These are phyloP conservation scores for Taphrina deformans DNA, from an alignment of 1,139 yeast species.

Conservation along the genomic window DNA sequence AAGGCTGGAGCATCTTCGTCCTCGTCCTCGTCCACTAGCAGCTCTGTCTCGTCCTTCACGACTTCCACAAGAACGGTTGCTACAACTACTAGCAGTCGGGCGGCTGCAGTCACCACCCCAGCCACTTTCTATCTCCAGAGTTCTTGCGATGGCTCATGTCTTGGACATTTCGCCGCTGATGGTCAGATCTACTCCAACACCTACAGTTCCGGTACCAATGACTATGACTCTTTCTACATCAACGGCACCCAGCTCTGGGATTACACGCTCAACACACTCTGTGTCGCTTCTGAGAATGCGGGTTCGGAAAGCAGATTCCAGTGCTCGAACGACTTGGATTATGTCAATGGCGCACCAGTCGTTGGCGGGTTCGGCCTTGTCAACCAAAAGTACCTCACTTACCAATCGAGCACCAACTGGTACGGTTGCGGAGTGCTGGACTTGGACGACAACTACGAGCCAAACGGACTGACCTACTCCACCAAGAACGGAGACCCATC, in stretches of 20 bases:
- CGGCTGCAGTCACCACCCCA: neutral
- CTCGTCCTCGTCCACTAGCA: neutral
- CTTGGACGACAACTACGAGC: conserved; percentile 10
- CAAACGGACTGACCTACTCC: conserved; percentile 5
- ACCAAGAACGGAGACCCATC: neutral
- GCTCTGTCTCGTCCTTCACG: neutral
- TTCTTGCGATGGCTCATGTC: conserved; percentile 14
- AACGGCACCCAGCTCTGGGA: neutral
- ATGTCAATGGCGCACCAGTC: conserved; percentile 4
- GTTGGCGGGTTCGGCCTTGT: conserved; percentile 4
- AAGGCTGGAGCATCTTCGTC: neutral
- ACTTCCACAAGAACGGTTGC: neutral
- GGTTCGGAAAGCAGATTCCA: neutral
- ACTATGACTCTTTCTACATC: conserved; percentile 6
- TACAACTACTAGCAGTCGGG: neutral
- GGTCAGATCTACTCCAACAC: conserved; percentile 11
- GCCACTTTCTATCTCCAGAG: conserved; percentile 6
- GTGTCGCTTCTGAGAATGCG: conserved; percentile 10
- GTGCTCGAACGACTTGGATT: conserved; percentile 18
- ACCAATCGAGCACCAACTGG: neutral
- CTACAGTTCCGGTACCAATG: conserved; percentile 1
- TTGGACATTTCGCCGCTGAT: conserved; percentile 15
- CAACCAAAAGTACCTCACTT: neutral
- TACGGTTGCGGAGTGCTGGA: conserved; percentile 10
- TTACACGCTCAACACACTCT: neutral